Conservation (phyloP, 495 filamentous ascomycete genomes). For the Tuber borchii region DNA sequence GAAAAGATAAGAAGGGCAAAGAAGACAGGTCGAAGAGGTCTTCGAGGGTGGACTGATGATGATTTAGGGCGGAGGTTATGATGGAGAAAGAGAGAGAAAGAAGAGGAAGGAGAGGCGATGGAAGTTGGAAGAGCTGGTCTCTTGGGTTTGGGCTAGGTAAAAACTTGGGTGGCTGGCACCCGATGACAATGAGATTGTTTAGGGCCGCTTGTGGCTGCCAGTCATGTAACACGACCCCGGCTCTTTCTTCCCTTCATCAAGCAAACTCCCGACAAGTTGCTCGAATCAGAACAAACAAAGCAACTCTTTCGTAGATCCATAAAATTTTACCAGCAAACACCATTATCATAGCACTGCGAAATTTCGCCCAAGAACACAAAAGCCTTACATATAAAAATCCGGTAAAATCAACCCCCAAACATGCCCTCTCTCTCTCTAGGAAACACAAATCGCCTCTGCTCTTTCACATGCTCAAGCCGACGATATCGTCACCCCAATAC, state of each 20-base stretch:
- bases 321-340: not conserved
- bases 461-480: not conserved
- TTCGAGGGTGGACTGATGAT: constrained; percentile 20
- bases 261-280: not conserved
- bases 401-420: not conserved
- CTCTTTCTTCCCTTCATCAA: not conserved
- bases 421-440: not conserved
- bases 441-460: not conserved
- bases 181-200: not conserved
- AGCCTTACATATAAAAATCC: not conserved
- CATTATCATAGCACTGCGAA: not conserved
- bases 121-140: constrained; percentile 16
- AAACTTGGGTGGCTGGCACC: constrained; percentile 30
- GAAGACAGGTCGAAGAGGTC: not conserved
- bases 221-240: not conserved
- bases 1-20: constrained; percentile 29
- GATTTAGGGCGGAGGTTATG: constrained; percentile 29
- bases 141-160: constrained; percentile 31
- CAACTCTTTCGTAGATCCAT: not conserved
- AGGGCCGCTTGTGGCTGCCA: not conserved
- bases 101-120: constrained; percentile 31
- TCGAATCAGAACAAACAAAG: not conserved
- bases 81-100: constrained; percentile 26
- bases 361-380: not conserved
- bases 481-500: not conserved